These are phyloP conservation scores for Hypsizygus ulmarius DNA, from an alignment of 1,284 basidiomycete species.

Conservation along the genomic window DNA sequence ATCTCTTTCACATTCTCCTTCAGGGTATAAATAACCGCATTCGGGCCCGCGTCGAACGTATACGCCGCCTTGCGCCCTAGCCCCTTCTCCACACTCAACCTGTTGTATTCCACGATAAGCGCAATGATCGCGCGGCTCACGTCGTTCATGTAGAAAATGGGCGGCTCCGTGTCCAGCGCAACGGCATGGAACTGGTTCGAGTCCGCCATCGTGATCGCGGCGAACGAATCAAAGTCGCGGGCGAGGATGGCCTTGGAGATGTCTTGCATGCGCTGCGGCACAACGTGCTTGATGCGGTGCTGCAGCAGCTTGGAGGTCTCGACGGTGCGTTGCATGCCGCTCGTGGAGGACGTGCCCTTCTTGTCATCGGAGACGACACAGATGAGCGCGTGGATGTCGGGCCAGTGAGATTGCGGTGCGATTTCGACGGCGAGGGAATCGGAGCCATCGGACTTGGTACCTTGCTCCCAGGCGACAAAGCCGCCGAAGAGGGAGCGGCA, in stretches of 20 bases:
- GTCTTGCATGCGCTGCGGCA: conserved; percentile 82
- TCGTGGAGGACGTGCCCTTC: conserved; percentile 93
- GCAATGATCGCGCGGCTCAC: conserved; percentile 85
- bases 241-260: conserved; percentile 81
- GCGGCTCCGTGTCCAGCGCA: conserved; percentile 93
- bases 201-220: conserved; percentile 92
- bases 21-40: conserved; percentile 95
- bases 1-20: conserved; percentile 79
- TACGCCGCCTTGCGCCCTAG: conserved; percentile 85
- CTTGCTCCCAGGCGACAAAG: conserved; percentile 95
- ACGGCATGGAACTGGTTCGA: conserved; percentile 99
- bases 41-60: conserved; percentile 98
- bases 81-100: conserved; percentile 64
- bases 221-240: conserved; percentile 88
- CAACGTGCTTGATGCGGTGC: conserved; percentile 85
- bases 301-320: conserved; percentile 88
- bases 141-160: conserved; percentile 99
- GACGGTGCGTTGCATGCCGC: conserved; percentile 97
- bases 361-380: conserved; percentile 97
- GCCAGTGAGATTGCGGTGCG: conserved; percentile 88
- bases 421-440: conserved; percentile 91
- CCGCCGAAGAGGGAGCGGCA: conserved; percentile 97
- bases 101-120: conserved; percentile 91
- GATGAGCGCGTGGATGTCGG: conserved; percentile 94
- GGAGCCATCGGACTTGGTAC: conserved; percentile 63